These are phyloP conservation scores for Wickerhamomyces bisporus DNA, from an alignment of 805 yeast species.

Conservation along the genomic window DNA sequence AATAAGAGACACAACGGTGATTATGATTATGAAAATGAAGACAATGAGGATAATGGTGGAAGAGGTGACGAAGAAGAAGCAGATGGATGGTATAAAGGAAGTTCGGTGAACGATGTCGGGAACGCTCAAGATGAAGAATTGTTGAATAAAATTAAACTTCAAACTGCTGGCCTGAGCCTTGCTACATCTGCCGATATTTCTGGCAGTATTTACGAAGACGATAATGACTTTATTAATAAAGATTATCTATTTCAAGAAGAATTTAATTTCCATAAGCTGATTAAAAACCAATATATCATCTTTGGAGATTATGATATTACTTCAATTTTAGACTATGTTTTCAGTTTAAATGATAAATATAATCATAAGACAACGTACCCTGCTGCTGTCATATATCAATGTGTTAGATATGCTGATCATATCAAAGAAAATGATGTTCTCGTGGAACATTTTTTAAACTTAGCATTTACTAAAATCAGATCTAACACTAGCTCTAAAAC, in stretches of 20 bases:
- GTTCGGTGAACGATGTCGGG: constrained; percentile 1
- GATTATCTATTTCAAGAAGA: constrained; percentile 27
- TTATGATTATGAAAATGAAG: not conserved
- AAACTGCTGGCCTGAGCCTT: constrained; percentile 33
- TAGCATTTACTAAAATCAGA: constrained; percentile 57
- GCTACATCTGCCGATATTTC: constrained; percentile 18
- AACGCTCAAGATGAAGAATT: constrained; percentile 28
- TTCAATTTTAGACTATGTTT: constrained; percentile 59
- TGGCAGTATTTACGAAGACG: constrained; percentile 20
- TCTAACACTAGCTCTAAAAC: constrained; percentile 55
- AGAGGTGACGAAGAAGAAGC: constrained; percentile 2
- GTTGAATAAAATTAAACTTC: constrained; percentile 30
- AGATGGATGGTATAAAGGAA: constrained; percentile 15
- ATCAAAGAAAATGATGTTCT: constrained; percentile 49
- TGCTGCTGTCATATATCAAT: constrained; percentile 65
- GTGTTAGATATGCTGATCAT: constrained; percentile 62
- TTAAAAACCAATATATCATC: constrained; percentile 55
- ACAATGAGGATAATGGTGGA: constrained; percentile 1
- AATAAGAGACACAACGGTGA: not conserved
- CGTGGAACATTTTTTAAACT: constrained; percentile 53
- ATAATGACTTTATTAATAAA: constrained; percentile 10
- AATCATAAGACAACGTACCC: constrained; percentile 47
- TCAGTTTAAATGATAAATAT: constrained; percentile 53
- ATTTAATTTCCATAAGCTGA: constrained; percentile 52
- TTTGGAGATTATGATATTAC: constrained; percentile 66